These are phyloP conservation scores for Syzygium syzygioides DNA, from an alignment of 441 rosid genomes.

Conservation along the genomic window DNA sequence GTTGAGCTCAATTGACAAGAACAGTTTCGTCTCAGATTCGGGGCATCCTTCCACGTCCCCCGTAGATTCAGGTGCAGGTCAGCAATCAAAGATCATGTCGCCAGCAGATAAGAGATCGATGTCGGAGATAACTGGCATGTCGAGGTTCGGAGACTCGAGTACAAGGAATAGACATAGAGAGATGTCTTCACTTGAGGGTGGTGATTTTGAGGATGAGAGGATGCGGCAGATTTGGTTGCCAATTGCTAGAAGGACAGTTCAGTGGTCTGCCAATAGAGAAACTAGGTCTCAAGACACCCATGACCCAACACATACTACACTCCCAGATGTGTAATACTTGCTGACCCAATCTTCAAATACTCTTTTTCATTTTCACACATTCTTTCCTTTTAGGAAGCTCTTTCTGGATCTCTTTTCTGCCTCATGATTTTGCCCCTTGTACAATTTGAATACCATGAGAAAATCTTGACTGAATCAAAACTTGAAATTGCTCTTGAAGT, in stretches of 20 bases:
- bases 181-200: conserved; percentile 10
- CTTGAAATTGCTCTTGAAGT: background rate
- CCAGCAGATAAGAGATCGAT: conserved; percentile 54
- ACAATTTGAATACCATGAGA: background rate
- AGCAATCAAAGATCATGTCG: conserved; percentile 18
- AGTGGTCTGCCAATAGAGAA: conserved; percentile 78
- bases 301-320: conserved; percentile 3
- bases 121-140: conserved; percentile 67
- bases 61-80: conserved; percentile 4
- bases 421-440: background rate
- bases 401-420: background rate
- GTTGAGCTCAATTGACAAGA: conserved; percentile 11
- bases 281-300: conserved; percentile 29
- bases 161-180: conserved; percentile 18
- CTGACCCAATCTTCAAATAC: background rate
- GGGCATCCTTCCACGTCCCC: conserved; percentile 22
- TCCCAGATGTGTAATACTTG: background rate
- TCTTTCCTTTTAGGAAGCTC: background rate
- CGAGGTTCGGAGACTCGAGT: conserved; percentile 37
- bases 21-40: background rate
- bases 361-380: background rate
- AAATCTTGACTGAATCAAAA: background rate
- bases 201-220: conserved; percentile 40
- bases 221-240: conserved; percentile 68
- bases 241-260: conserved; percentile 69